Percentiles rank a stretch among this genome's conserved stretches.
Evolutionary conservation across 495 filamentous ascomycete genomes (phyloP).

Genomic region (Penicillium arizonense): DNA sequence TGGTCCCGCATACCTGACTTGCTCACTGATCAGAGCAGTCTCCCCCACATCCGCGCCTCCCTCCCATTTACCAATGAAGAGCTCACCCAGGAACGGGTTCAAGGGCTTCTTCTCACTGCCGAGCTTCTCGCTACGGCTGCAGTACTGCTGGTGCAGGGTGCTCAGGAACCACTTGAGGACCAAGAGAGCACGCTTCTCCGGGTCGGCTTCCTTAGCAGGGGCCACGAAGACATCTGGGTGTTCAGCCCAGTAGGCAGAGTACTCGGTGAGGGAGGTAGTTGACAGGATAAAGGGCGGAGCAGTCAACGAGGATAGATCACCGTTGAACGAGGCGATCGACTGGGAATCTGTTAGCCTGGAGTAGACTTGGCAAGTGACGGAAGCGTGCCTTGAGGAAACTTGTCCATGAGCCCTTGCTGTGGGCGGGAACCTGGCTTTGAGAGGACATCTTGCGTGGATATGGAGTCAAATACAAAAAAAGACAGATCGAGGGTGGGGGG

Average conservation of each 20-base stretch:
- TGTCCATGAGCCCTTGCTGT: conserved; percentile 52
- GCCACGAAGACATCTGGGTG: conserved; percentile 87
- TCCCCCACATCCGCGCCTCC: conserved; percentile 66
- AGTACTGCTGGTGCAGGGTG: conserved; percentile 93
- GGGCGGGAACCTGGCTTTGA: conserved; percentile 33
- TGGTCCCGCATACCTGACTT: conserved; percentile 63
- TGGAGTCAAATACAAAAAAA: background rate
- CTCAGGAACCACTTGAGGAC: conserved; percentile 98
- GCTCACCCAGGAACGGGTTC: conserved; percentile 86
- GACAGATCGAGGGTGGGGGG: conserved; percentile 1
- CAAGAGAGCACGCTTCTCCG: conserved; percentile 77
- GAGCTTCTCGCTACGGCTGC: conserved; percentile 83
- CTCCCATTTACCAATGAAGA: conserved; percentile 87
- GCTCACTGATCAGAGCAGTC: conserved; percentile 71
- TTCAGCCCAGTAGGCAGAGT: conserved; percentile 95
- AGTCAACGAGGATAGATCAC: conserved; percentile 89
- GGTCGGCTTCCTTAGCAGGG: conserved; percentile 75
- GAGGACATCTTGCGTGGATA: conserved; percentile 26
- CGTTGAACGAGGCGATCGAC: conserved; percentile 96
- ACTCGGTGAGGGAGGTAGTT: conserved; percentile 87
- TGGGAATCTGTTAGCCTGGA: conserved; percentile 29
- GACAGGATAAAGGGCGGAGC: conserved; percentile 96
- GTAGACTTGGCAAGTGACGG: background rate
- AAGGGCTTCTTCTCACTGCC: conserved; percentile 97
- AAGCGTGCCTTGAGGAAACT: conserved; percentile 51